Evolutionary conservation across 1,284 basidiomycete genomes (phyloP).

Genomic region (Schizopora paradoxa): DNA sequence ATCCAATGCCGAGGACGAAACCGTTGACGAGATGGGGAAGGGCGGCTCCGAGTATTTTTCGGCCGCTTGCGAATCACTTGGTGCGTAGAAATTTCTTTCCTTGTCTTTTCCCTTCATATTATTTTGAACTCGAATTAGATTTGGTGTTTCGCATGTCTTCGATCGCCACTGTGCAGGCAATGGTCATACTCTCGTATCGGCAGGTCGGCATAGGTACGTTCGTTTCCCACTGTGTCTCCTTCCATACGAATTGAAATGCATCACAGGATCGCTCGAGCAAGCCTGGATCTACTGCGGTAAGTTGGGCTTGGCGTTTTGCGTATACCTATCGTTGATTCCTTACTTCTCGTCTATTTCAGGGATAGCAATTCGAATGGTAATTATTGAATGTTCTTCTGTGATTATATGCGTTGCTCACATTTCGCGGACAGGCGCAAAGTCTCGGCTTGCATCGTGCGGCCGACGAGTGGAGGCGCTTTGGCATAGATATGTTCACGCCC

Average conservation of each 20-base stretch:
- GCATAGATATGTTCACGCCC: conserved; percentile 59
- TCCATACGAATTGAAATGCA: conserved; percentile 2
- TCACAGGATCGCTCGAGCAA: conserved; percentile 63
- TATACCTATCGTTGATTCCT: conserved; percentile 11
- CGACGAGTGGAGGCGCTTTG: conserved; percentile 67
- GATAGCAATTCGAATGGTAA: conserved; percentile 73
- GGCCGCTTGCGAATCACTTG: conserved; percentile 59
- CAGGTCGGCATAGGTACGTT: conserved; percentile 72
- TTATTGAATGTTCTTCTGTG: not conserved
- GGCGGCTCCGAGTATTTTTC: conserved; percentile 65
- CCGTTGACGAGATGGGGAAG: conserved; percentile 65
- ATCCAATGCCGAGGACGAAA: conserved; percentile 38
- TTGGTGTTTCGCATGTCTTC: conserved; percentile 60
- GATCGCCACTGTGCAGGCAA: conserved; percentile 65
- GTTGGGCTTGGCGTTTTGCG: conserved; percentile 21
- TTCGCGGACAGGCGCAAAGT: conserved; percentile 68
- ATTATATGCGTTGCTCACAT: not conserved
- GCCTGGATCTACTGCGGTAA: conserved; percentile 77
- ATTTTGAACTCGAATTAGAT: conserved; percentile 34
- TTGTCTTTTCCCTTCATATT: conserved; percentile 7
- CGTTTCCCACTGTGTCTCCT: conserved; percentile 13
- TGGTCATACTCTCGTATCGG: conserved; percentile 74
- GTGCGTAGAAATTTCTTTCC: conserved; percentile 42
- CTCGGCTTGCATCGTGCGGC: conserved; percentile 79
- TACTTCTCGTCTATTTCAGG: conserved; percentile 42